Conservation (phyloP, 1,284 basidiomycete genomes). For the Cryptococcus sp. region DNA sequence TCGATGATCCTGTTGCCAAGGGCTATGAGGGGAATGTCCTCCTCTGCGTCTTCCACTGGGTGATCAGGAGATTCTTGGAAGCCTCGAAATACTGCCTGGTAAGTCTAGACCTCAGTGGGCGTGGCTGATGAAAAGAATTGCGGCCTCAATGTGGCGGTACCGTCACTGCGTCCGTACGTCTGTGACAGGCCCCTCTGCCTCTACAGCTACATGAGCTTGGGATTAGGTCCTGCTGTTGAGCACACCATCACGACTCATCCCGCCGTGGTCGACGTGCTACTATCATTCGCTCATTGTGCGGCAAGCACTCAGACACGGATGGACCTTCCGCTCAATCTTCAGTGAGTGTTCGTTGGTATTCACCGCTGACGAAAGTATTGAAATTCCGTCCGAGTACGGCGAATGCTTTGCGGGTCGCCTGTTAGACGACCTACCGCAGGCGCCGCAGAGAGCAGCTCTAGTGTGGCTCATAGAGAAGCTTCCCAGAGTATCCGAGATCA, state of each 20-base stretch:
- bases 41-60: slow-evolving; percentile 27
- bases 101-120: slow-evolving; percentile 1
- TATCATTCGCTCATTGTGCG: slow-evolving; percentile 28
- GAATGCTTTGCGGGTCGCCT: background rate
- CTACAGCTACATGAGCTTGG: slow-evolving; percentile 30
- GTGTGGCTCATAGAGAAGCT: slow-evolving; percentile 27
- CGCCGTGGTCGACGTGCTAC: slow-evolving; percentile 28
- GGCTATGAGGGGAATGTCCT: slow-evolving; percentile 24
- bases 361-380: slow-evolving; percentile 14
- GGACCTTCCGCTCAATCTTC: slow-evolving; percentile 22
- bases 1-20: slow-evolving; percentile 21
- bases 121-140: slow-evolving; percentile 20
- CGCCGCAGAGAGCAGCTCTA: slow-evolving; percentile 13
- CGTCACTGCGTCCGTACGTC: slow-evolving; percentile 30
- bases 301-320: slow-evolving; percentile 22
- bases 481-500: slow-evolving; percentile 23
- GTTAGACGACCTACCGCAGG: slow-evolving; percentile 12
- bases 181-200: slow-evolving; percentile 28
- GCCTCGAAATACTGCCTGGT: slow-evolving; percentile 30
- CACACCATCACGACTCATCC: slow-evolving; percentile 29
- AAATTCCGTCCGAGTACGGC: slow-evolving; percentile 18
- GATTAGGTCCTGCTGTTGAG: slow-evolving; percentile 32
- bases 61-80: slow-evolving; percentile 21
- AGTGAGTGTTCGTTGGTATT: slow-evolving; percentile 15
- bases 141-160: slow-evolving; percentile 22